Base-by-base conservation (phyloP, 345 rosid genomes). In the Noccaea caerulescens region DNA sequence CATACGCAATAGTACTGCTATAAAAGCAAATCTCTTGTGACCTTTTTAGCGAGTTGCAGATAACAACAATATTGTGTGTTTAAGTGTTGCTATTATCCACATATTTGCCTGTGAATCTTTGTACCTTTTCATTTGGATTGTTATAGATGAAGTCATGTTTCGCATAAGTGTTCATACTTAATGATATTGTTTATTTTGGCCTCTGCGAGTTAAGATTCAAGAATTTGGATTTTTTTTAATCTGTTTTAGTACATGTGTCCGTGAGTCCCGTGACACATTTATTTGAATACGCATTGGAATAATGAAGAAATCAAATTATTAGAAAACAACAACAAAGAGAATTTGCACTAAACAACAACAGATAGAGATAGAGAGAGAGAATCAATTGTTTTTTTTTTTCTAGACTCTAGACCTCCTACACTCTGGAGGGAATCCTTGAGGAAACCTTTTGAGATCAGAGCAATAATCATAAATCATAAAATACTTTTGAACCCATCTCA, bases 401-500 rank as follows among this genome's bases (percentile, higher is more conserved):
- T 71, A 74, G 73, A 73, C 76, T 61, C 79, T 79, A 14, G 82
- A 63, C 10, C 39, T 58, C 69, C 72, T 84, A 72, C 92, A 85
- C 77, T 87, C 92, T 2, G 84, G 56, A 13, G 92, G 87, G 39
- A 69, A 46, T 0, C 89, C 92, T 41, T 83, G 83, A 58, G 87
- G 80, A 80, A 87, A 87, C 25, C 92, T 82, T 60, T 82, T 85
- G 0, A 72, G 9, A 74, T 87, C 92, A 45, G 79, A 62, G 68
- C 89, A 87, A 77, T 85, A 87, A 55, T 87, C 77, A 75, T 87
- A 87, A 63, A 87, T 82, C 92, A 85, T 83, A 72, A 66, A 87
- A 61, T 82, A 83, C 33, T 79, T 85, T 60, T 87, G 89, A 68
- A 85, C 92, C 92, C 89, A 87, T 80, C 92, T 80, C 10, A 87